A percentile compares a stretch with the other conserved stretches of the same genome.
phyloP scores from a whole-genome alignment of 1,284 basidiomycete genomes.

The Earliella scabrosa region DNA sequence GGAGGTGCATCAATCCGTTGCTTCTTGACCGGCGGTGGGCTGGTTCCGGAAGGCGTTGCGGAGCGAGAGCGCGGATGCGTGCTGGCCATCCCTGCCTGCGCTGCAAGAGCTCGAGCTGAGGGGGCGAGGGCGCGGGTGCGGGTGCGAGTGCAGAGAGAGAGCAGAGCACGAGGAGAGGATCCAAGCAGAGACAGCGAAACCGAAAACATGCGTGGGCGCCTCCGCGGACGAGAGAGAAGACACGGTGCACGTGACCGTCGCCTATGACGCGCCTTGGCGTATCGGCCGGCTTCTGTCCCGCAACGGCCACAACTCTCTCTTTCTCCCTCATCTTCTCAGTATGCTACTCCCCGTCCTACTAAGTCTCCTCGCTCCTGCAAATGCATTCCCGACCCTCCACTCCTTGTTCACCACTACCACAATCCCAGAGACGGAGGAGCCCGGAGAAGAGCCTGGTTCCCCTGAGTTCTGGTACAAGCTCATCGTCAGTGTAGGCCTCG shows the following conservation, averaged over 20 bases:
- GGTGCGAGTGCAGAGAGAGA: neutral
- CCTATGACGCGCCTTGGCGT: constrained; percentile 11
- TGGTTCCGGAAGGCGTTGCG: neutral
- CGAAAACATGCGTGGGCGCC: constrained; percentile 7
- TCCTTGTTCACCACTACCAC: constrained; percentile 4
- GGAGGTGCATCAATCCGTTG: constrained; percentile 35
- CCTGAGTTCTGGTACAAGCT: constrained; percentile 74
- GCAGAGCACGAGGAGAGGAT: neutral
- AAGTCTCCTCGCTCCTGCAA: neutral
- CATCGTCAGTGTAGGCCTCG: constrained; percentile 64
- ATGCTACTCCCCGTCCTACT: neutral
- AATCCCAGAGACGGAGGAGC: constrained; percentile 8
- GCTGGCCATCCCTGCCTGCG: constrained; percentile 10
- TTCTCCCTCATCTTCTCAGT: neutral
- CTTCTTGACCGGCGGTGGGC: constrained; percentile 41
- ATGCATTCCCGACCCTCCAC: constrained; percentile 8
- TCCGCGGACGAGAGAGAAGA: neutral
- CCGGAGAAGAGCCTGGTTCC: constrained; percentile 41
- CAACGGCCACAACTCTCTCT: neutral
- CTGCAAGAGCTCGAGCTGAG: neutral
- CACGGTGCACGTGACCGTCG: constrained; percentile 22
- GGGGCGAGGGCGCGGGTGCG: neutral
- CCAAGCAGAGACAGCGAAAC: neutral
- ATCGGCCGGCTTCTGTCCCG: neutral
- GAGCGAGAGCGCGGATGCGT: constrained; percentile 18